phyloP scores from a whole-genome alignment of 345 rosid genomes.

The Excoecaria cochinchinensis region DNA sequence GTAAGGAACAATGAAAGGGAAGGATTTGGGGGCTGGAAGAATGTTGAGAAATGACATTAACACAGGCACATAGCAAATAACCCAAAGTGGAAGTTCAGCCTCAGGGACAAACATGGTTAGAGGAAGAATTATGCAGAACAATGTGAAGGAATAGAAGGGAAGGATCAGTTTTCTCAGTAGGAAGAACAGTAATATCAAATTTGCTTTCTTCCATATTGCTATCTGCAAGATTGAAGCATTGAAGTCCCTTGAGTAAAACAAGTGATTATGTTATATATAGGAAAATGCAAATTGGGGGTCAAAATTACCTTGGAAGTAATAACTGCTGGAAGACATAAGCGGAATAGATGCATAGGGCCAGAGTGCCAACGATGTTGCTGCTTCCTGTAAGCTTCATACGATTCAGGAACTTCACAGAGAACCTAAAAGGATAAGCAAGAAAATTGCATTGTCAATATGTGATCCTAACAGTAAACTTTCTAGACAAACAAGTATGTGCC shows the following conservation, averaged over 20 bases:
- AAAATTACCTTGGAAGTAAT: slow-evolving; percentile 64
- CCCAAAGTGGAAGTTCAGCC: slow-evolving; percentile 85
- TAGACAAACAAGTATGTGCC: background rate
- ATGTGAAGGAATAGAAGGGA: slow-evolving; percentile 85
- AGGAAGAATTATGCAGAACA: slow-evolving; percentile 87
- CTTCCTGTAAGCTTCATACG: slow-evolving; percentile 88
- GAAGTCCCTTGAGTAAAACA: slow-evolving; percentile 13
- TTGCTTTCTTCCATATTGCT: slow-evolving; percentile 76
- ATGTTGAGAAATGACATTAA: slow-evolving; percentile 84
- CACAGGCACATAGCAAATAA: slow-evolving; percentile 75
- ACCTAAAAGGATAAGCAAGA: slow-evolving; percentile 41
- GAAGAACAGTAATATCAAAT: slow-evolving; percentile 69
- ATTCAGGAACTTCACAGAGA: slow-evolving; percentile 85
- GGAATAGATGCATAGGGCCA: slow-evolving; percentile 91
- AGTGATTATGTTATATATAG: background rate
- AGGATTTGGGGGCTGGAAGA: slow-evolving; percentile 71
- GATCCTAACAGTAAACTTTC: background rate
- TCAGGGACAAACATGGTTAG: slow-evolving; percentile 86
- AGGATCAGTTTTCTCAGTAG: slow-evolving; percentile 81
- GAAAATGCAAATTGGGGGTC: slow-evolving; percentile 11
- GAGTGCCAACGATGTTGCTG: slow-evolving; percentile 97
- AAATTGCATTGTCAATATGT: slow-evolving; percentile 9
- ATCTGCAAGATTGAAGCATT: slow-evolving; percentile 48
- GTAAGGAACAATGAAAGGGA: slow-evolving; percentile 86
- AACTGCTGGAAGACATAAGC: slow-evolving; percentile 75